Evolutionary conservation across 1,139 yeast genomes (phyloP), one percentile per base, ranked within the genome.

Genomic region (Groenewaldozyma sp.): DNA sequence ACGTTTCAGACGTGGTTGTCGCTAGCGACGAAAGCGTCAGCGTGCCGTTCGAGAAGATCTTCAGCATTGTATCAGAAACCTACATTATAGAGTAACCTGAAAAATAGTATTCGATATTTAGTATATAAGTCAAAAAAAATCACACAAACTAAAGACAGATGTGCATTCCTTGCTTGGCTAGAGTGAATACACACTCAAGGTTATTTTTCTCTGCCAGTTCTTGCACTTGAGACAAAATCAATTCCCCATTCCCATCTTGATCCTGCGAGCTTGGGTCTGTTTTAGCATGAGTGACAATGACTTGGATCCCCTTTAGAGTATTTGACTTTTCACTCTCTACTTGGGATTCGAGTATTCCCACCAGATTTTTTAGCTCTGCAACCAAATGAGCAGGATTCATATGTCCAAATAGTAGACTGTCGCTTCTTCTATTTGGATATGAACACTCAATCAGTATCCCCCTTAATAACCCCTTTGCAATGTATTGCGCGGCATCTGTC

Each of bases 381-480:
- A 82, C 66, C 28, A 87, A 60, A 49, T 73, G 72, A 3, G 56
- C 48, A 2, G 95, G 94, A 18, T 82, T 77, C 58, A 87, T 58
- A 60, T 87, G 96, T 1, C 96, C 96, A 55, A 75, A 87, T 34
- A 82, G 53, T 3, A 68, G 65, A 4, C 61, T 59, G 11, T 66
- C 69, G 1, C 68, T 62, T 1, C 70, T 66, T n/a, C 64, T 61
- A 44, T 70, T 68, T 9, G 70, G 56, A 27, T 75, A 74, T 1
- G 94, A 82, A 54, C 96, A 87, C 57, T 87, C 96, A 24, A 87
- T 70, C 10, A 86, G 60, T 1, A 86, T 70, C 0, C 77, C 77
- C 22, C 61, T 64, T 33, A 86, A 59, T 11, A 17, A 6, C 4
- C 34, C 37, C 3, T 60, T 56, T 3, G 58, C 37, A 1, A 80